A percentile compares a stretch with the other conserved stretches of the same genome.
These are phyloP conservation scores for Castanea crenata DNA, from an alignment of 306 rosid species.

Conservation along the genomic window DNA sequence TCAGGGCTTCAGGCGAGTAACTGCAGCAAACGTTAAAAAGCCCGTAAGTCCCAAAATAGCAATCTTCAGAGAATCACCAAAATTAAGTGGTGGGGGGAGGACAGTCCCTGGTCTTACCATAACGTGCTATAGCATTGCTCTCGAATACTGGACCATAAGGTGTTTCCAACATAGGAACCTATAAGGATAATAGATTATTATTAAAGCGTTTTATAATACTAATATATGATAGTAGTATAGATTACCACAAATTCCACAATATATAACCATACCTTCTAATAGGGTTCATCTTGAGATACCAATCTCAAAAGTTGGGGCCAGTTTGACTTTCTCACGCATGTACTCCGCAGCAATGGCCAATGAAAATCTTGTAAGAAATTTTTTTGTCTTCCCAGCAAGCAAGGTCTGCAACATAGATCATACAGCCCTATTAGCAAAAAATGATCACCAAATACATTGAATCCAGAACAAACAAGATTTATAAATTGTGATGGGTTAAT, in stretches of 20 bases:
- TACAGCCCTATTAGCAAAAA: not conserved
- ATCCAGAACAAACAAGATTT: not conserved
- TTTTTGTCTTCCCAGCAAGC: constrained; percentile 43
- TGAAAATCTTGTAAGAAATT: constrained; percentile 54
- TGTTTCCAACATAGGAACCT: constrained; percentile 79
- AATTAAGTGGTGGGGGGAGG: not conserved
- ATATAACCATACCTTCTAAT: constrained; percentile 58
- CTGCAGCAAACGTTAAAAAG: constrained; percentile 37
- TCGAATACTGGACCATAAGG: constrained; percentile 69
- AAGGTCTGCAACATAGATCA: constrained; percentile 42
- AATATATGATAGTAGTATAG: not conserved
- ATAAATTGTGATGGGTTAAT: not conserved
- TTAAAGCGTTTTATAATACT: not conserved
- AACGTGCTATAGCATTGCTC: constrained; percentile 85
- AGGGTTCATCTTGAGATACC: constrained; percentile 82
- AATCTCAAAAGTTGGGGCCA: constrained; percentile 51
- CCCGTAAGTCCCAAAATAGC: not conserved
- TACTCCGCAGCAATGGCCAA: constrained; percentile 43
- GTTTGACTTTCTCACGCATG: constrained; percentile 50
- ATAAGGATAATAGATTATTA: not conserved
- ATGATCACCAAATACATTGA: not conserved
- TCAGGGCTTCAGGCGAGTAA: constrained; percentile 60
- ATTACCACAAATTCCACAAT: not conserved
- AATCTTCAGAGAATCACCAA: not conserved
- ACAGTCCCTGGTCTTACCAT: constrained; percentile 32